Base-by-base conservation (phyloP, 2,329 filamentous ascomycete species). In the Sporothrix inflata region DNA sequence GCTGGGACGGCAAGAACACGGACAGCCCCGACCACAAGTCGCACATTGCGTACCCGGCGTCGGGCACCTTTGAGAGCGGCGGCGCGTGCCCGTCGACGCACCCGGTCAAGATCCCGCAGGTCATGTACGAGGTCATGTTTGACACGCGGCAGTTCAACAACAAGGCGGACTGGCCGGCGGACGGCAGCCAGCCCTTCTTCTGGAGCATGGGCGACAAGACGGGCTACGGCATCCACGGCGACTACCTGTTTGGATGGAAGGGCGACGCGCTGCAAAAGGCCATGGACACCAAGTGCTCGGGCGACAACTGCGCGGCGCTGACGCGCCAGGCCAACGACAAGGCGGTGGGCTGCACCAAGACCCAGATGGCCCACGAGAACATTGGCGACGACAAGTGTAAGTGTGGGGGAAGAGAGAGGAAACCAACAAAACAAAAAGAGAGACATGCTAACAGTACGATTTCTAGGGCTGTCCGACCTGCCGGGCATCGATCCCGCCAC, bases 1-100 rank as follows among this genome's bases (percentile, higher is more conserved):
- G 83, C 78, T 84, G 83, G 82, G 82, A 84, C 73, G 83, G 83
- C 63, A 79, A 79, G 73, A 83, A 83, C 74, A 78, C 83, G n/a
- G 83, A 84, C 76, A 81, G 78, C 38, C 82, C 82, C 3, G 82
- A 84, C 75, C 83, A 84, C 76, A 80, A 82, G 67, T 75, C 70
- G 47, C 72, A 75, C 69, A 72, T 73, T 51, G 71, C 75, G 14
- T 53, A 53, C 49, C 49, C 49, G 27, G 16, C 74, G 16, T 70
- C 65, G 9, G 75, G 75, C 49, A 75, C 74, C 21, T 76, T 75
- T 49, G 75, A 76, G 74, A 67, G 68, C 63, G 75, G 75, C 70
- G 75, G 75, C 53, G 74, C 75, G 47, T 76, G 74, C 72, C 75
- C 75, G 51, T 34, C 72, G 11, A 40, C 74, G 34, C 75, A 76